Base-by-base conservation (phyloP, 768 basidiomycete genomes). In the Strobilomyces confusus region DNA sequence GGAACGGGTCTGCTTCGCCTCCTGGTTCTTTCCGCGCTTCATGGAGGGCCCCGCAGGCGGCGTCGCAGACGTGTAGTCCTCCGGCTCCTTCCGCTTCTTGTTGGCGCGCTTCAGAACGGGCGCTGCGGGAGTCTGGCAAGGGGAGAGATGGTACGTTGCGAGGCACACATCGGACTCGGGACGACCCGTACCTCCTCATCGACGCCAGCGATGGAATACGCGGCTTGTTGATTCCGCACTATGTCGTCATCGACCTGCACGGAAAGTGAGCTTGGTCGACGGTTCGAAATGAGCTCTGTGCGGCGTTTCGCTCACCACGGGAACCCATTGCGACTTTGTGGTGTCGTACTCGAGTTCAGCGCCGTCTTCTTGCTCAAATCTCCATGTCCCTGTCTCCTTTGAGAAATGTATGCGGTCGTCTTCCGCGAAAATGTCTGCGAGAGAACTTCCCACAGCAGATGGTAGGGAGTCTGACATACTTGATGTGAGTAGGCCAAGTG, bases 151-250 rank as follows among this genome's bases (percentile, higher is more conserved):
- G 57, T 62, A 59, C 44, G 63, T 48, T 49, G 57, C 45, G 55
- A 65, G 57, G 59, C 51, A 61, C 54, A 57, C 60, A 34, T 33
- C 46, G 45, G 49, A 51, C 52, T 56, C 56, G 52, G 43, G 47
- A 56, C 53, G 58, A 53, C n/a, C 72, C 84, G 66, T 68, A 92
- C 95, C 74, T 85, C 81, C 76, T 98, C 97, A 67, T 99, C 95
- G 22, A 99, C 94, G 11, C 95, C 97, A 14, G 77, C 78, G 2
- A 99, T 77, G 0, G 92, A 87, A 70, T 99, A 99, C 1, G 93
- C 95, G 1, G 92, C 94, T 74, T 98, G 97, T 68, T 99, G 95
- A 22, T 84, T 85, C 65, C 84, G 86, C 52, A 95, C 59, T 13
- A 91, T 74, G 49, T 95, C 92, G 57, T 95, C 92, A 58, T 93